A percentile compares a stretch with the other conserved stretches of the same genome.
phyloP scores from a whole-genome alignment of 148 eudicot species.

The Rhododendron molle region DNA sequence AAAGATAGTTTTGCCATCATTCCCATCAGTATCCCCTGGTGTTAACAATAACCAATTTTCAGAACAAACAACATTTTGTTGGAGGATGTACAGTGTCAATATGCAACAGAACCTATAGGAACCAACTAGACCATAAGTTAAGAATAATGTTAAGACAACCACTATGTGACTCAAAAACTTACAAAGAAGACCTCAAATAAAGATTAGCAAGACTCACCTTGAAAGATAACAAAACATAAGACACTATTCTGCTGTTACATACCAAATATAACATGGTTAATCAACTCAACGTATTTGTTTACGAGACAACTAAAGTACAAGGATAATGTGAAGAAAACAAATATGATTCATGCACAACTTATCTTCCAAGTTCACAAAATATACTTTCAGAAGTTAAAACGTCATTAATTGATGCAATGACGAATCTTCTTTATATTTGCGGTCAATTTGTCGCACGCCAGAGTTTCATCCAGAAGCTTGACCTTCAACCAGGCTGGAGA shows the following conservation, averaged over 20 bases:
- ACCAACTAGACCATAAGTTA: neutral
- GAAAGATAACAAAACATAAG: neutral
- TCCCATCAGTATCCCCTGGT: slow-evolving; percentile 28
- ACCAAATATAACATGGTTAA: neutral
- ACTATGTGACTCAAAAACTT: neutral
- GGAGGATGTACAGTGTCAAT: neutral
- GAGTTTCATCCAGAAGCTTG: neutral
- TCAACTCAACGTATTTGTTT: neutral
- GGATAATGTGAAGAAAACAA: neutral
- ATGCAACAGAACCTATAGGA: neutral
- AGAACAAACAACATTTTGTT: neutral
- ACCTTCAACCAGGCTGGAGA: neutral
- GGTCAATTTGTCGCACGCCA: neutral
- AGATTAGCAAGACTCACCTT: neutral
- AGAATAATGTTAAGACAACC: neutral
- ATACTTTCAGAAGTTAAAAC: neutral
- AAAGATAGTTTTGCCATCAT: slow-evolving; percentile 43
- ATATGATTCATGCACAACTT: neutral
- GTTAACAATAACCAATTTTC: slow-evolving; percentile 13
- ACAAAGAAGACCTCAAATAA: neutral
- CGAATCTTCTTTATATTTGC: neutral
- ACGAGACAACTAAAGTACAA: neutral
- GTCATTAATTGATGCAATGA: neutral
- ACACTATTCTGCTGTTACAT: neutral
- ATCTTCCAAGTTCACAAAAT: neutral